Base-by-base conservation (phyloP, 352 stramenopile species). In the Pythium rishiriense region DNA sequence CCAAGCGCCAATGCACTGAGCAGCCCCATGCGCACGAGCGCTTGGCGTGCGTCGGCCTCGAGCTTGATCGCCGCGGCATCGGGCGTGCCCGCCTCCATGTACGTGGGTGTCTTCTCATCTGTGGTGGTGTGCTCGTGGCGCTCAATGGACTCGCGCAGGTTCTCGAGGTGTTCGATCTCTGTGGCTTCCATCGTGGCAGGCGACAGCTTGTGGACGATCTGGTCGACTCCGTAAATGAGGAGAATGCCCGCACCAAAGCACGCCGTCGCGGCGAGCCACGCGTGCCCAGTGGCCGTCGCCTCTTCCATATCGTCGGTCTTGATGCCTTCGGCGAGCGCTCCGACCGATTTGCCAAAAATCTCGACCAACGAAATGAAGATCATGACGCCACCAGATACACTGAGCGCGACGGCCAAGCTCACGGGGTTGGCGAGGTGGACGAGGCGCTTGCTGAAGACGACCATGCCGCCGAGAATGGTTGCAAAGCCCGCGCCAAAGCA, bases 1-100 rank as follows among this genome's bases (percentile, higher is more conserved):
- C 76, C 91, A 51, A 98, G 97, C 4, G 94, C 90, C 1, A 98
- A 25, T 4, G 94, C 94, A 35, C 89, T 98, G 31, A 94, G 83
- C n/a, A 98, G 29, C 17, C 91, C 92, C 85, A 96, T 97, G 33
- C 79, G 75, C 15, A 94, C 75, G 25, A 98, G 73, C 55, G 35
- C 35, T 14, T 41, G 6, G 35, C 35, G 35, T 2, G 35, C 35
- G 35, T 41, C 35, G 35, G 35, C 35, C 35, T 41, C 35, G 35
- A 70, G 69, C 11, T 78, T 54, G 45, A 81, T 78, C 76, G 97
- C 91, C 28, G 87, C 75, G 14, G 73, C 35, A 14, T 41, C 35
- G 35, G 35, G 35, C 35, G 86, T 15, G 92, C 11, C n/a, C 90
- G 89, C 26, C 17, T 52, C 45, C 45, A 52, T 4, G 43, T 50